Evolutionary conservation across 1,139 yeast genomes (phyloP), one percentile per base, ranked within the genome.

Genomic region (Yamadazyma kanchanaburiensis): DNA sequence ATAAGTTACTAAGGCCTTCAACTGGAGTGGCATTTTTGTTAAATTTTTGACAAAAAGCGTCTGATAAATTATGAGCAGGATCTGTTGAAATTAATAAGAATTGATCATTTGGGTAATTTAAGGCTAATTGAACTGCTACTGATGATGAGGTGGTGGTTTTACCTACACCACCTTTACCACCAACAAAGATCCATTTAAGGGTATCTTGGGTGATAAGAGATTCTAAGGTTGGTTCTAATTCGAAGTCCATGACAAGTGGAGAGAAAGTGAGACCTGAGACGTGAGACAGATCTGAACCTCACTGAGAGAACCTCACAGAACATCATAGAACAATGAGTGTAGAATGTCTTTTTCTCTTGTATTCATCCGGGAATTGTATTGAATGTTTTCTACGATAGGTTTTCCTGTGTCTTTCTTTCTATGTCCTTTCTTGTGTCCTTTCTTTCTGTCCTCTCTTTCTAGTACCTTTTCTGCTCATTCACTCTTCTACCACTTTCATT

Each of bases 101-200:
- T 48, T 84, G 80, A 43, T 86, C 89, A 18, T 75, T 55, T 31
- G 94, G 91, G 53, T 86, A 81, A 34, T 85, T 79, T 37, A 87
- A 64, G 3, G 94, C 91, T 52, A 83, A 66, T 60, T 91, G 97
- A 37, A 89, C 85, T 16, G 98, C 95, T 45, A 91, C 74, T 14
- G 97, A 88, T 29, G 96, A 89, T 1, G 97, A 89, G 3, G 96
- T 86, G 25, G 98, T 91, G 44, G 98, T 91, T 58, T 91, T 91
- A 46, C 98, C 98, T 22, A 91, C 98, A 60, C 98, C 98, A 55
- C 98, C 98, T 68, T 91, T 91, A 48, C 98, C 98, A 39, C 98
- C 98, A 24, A 89, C 97, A 53, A 91, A 91, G 43, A 91, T 84
- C 98, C 98, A 91, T 52, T 85, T 85, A 50, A 91, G 74, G 12